These are phyloP conservation scores for Trypanosoma platydactyli DNA, from an alignment of 208 protist species.

Conservation along the genomic window DNA sequence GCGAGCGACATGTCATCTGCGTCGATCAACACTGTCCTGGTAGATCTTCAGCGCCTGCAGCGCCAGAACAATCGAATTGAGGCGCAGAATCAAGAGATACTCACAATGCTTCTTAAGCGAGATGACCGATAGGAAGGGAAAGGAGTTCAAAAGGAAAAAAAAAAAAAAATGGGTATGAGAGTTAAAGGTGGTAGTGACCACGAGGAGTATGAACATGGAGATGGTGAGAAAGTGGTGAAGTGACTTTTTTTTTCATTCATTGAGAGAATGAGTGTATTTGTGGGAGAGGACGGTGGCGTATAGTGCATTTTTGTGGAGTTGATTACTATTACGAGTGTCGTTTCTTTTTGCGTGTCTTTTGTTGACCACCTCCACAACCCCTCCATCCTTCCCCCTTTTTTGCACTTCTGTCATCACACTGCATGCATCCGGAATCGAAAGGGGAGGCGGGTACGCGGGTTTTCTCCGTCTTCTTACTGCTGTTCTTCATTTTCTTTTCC, in stretches of 20 bases:
- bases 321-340: no score
- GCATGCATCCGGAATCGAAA: no score
- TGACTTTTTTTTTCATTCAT: constrained; percentile 7
- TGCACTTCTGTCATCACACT: no score
- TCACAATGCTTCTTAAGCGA: constrained; percentile 27
- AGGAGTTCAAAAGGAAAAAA: neutral
- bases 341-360: no score
- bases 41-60: constrained; percentile 49
- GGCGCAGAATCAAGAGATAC: constrained; percentile 59
- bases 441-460: no score
- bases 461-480: no score
- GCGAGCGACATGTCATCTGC: constrained; percentile 19
- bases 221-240: constrained; percentile 2
- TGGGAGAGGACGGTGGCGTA: neutral
- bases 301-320: neutral
- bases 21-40: constrained; percentile 32
- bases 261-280: neutral
- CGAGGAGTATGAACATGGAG: neutral
- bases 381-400: no score
- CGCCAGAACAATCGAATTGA: constrained; percentile 55
- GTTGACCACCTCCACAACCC: no score
- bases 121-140: neutral
- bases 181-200: neutral
- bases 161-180: neutral
- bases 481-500: constrained; percentile 6